Evolutionary conservation across 371 early-diverging fungal species (phyloP), one percentile per base, ranked within the genome.

Genomic region (Mortierella polycephala): DNA sequence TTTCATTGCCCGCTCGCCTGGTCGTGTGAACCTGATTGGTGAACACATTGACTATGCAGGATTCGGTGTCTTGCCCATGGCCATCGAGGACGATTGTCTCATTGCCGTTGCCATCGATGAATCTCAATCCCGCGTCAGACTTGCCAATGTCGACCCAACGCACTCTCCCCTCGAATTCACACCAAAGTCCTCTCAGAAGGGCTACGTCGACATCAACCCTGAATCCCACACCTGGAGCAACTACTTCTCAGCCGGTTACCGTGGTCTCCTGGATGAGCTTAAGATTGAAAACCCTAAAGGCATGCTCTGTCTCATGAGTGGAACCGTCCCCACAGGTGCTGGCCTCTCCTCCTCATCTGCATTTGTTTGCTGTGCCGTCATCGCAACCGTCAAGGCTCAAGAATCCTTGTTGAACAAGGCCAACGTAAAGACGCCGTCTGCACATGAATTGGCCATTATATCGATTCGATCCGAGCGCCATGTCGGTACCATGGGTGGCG

Each of bases 21-120:
- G 98, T 18, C 89, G 98, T 40, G 97, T 96, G 60, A 98, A 97
- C 84, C 85, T 98, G 61, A 98, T 97, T 71, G 86, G 90, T 30
- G 98, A 98, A 76, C 98, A 98, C 76, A 94, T 98, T 60, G 98
- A 98, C 84, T 97, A 97, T 83, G 91, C 95, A 60, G 96, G 95
- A 14, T 95, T 92, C 76, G 93, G 94, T 39, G 98, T 98, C 16
- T 84, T 98, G 44, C 98, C 98, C 45, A 97, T 97, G 98, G 98
- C 96, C 46, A 92, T 97, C 71, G 95, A 93, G 59, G 90, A 93
- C 20, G 98, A 98, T 82, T 88, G 91, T 8, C 82, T 96, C 39
- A 89, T 93, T 45, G 94, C 93, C 45, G 93, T 92, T 44, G 85
- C 88, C 45, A 79, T 85, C 69, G 84, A 84, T 20, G 41, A 68